Evolutionary conservation across 2,329 filamentous ascomycete genomes (phyloP).

Genomic region (Pestalotiopsis sp.): DNA sequence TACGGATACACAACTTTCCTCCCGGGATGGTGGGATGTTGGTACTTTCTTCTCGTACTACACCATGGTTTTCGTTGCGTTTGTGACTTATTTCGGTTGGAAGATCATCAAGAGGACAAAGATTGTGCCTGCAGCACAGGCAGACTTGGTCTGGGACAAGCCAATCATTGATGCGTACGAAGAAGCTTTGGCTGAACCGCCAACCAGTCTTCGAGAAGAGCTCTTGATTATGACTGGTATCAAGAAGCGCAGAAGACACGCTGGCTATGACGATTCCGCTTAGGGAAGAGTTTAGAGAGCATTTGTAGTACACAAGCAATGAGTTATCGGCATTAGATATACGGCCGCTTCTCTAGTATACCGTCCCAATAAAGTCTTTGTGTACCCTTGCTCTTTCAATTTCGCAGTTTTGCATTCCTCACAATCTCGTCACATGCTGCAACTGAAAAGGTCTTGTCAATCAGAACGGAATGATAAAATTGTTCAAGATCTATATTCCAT

Average conservation of each 20-base stretch:
- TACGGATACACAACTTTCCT: slow-evolving; percentile 59
- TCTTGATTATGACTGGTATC: slow-evolving; percentile 42
- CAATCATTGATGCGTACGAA: slow-evolving; percentile 58
- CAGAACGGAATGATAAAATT: no score
- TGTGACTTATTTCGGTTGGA: slow-evolving; percentile 63
- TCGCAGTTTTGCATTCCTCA: no score
- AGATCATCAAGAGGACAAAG: slow-evolving; percentile 62
- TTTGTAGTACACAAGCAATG: no score
- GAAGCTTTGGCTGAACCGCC: slow-evolving; percentile 46
- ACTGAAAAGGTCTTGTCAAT: no score
- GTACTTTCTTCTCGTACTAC: slow-evolving; percentile 49
- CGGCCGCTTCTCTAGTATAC: no score
- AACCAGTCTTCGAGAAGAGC: slow-evolving; percentile 49
- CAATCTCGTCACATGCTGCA: no score
- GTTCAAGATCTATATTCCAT: no score
- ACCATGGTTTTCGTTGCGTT: slow-evolving; percentile 50
- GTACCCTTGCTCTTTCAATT: no score
- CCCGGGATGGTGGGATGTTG: slow-evolving; percentile 38
- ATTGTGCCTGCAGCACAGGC: slow-evolving; percentile 55
- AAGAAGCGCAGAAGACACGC: slow-evolving; percentile 26
- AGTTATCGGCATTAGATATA: no score
- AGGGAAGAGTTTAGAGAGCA: no score
- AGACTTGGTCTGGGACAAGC: slow-evolving; percentile 64
- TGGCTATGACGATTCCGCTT: slow-evolving; percentile 14
- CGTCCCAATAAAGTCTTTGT: no score